Evolutionary conservation across 495 filamentous ascomycete species (phyloP), one percentile per base, ranked within the genome.

Genomic region (Podospora comata): DNA sequence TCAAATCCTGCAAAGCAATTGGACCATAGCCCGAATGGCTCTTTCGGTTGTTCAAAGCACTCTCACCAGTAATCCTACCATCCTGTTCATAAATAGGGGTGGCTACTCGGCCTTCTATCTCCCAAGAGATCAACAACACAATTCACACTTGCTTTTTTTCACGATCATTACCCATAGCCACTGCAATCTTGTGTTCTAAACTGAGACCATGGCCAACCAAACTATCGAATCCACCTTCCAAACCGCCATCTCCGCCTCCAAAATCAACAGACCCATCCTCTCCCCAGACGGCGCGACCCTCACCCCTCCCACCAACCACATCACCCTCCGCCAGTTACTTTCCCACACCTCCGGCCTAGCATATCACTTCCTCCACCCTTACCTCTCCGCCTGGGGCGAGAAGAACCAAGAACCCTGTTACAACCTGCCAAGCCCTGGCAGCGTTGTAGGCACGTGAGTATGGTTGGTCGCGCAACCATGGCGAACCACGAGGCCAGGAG

Each of bases 321-420:
- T 48, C 39, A 48, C 39, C 39, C 39, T 48, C 39, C 39, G 39
- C 39, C 39, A 48, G 5, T 48, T 48, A 16, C 39, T 48, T 2
- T 48, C 39, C 9, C 39, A 4, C 70, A 71, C 2, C 70, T 70
- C 4, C 7, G 39, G 39, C 39, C 39, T 48, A 2, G 39, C 39
- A 11, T 48, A 75, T 78, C 62, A 78, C 77, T 0, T 62, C 76
- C 44, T 67, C 64, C 6, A 61, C 70, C 13, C 76, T 77, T 68
- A 76, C 70, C 5, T 67, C 69, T 0, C 76, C 76, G 2, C 11
- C 72, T 62, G 60, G 60, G 15, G 18, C 34, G 18, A 67, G 65
- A 48, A 48, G 9, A 48, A 48, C 39, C 6, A 48, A 13, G n/a
- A n/a, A n/a, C n/a, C n/a, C n/a, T n/a, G n/a, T n/a, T n/a, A 1